Conservation (phyloP, 257 asterid genomes). For the Agastache rugosa region DNA sequence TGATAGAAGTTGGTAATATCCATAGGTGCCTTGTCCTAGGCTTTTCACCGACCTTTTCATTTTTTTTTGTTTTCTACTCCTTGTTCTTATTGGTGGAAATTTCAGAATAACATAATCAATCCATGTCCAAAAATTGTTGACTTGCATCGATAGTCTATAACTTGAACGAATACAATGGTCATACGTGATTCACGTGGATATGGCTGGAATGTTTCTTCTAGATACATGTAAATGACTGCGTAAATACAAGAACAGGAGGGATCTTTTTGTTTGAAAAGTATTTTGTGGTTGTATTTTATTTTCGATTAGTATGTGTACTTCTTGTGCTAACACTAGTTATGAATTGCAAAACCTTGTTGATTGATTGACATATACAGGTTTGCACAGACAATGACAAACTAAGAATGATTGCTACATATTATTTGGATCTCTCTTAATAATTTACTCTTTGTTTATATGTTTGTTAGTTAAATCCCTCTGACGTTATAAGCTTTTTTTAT, state of each 20-base stretch:
- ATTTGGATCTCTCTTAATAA: background rate
- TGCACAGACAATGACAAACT: background rate
- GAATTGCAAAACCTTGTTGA: slow-evolving; percentile 24
- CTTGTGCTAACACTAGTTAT: background rate
- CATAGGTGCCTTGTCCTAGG: slow-evolving; percentile 19
- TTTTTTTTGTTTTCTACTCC: slow-evolving; percentile 21
- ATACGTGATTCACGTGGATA: slow-evolving; percentile 15
- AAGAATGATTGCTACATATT: background rate
- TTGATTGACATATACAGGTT: background rate
- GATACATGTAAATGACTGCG: background rate
- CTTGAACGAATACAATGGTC: slow-evolving; percentile 18
- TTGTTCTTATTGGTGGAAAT: slow-evolving; percentile 24
- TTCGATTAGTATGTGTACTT: background rate
- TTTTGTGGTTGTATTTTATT: slow-evolving; percentile 6
- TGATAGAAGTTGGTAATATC: slow-evolving; percentile 8
- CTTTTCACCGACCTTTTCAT: background rate
- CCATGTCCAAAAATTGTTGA: slow-evolving; percentile 22
- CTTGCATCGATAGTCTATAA: slow-evolving; percentile 17
- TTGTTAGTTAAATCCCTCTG: slow-evolving; percentile 1
- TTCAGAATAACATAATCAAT: background rate
- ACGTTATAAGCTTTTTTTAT: background rate
- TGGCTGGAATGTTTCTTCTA: background rate
- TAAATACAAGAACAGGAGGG: background rate
- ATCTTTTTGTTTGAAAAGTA: background rate
- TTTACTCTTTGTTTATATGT: background rate